A percentile compares a stretch with the other conserved stretches of the same genome.
These are phyloP conservation scores for Pyrenochaeta sp. DNA, from an alignment of 2,329 filamentous ascomycete species.

Conservation along the genomic window DNA sequence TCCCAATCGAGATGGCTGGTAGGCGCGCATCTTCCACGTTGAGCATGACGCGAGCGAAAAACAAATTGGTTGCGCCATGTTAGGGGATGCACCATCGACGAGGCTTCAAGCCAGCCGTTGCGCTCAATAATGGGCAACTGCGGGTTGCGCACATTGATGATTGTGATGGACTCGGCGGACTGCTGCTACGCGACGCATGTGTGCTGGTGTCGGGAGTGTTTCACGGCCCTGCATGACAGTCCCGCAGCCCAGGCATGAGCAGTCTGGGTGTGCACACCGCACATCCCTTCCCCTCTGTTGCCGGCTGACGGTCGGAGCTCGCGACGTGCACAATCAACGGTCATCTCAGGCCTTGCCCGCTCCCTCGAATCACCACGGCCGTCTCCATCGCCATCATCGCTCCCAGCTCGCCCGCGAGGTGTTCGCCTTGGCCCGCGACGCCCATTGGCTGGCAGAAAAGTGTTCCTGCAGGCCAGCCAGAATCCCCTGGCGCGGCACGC, in stretches of 20 bases:
- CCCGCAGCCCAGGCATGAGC: slow-evolving; percentile 6
- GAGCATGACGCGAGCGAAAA: background rate
- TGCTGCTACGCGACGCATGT: background rate
- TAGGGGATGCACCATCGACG: slow-evolving; percentile 2
- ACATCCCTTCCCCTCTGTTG: too few relatives aligned
- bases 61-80: slow-evolving; percentile 14
- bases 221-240: slow-evolving; percentile 5
- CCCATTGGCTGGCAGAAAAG: slow-evolving; percentile 17
- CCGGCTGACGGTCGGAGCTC: slow-evolving; percentile 3
- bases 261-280: too few relatives aligned
- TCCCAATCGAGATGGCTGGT: slow-evolving; percentile 3
- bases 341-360: background rate
- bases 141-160: slow-evolving; percentile 1
- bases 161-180: slow-evolving; percentile 2
- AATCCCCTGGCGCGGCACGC: slow-evolving; percentile 27
- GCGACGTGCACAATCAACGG: slow-evolving; percentile 1
- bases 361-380: slow-evolving; percentile 2
- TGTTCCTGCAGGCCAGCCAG: slow-evolving; percentile 34
- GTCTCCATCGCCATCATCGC: background rate
- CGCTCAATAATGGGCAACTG: slow-evolving; percentile 1
- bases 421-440: slow-evolving; percentile 1
- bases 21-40: slow-evolving; percentile 5
- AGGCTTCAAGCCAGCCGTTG: slow-evolving; percentile 23
- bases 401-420: slow-evolving; percentile 1
- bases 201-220: slow-evolving; percentile 6